Conservation (phyloP, 176 grass and related monocot genomes). For the Coix lacrymajobi region DNA sequence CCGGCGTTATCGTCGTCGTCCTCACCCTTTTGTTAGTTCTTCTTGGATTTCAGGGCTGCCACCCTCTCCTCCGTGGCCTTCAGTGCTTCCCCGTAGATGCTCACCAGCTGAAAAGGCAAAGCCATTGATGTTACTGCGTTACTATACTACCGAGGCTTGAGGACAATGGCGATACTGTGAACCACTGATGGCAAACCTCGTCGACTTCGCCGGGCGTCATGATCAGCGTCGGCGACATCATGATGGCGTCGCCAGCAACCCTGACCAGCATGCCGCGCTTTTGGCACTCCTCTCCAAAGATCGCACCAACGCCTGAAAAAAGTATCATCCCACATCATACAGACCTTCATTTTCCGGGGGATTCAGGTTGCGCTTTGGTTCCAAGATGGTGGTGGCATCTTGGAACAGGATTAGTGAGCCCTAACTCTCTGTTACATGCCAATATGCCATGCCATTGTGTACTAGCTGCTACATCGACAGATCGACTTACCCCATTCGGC, state of each 20-base stretch:
- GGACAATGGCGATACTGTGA: background rate
- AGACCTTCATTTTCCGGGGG: background rate
- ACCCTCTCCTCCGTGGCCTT: slow-evolving; percentile 71
- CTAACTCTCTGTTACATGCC: background rate
- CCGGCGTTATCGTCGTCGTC: background rate
- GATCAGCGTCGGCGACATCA: slow-evolving; percentile 86
- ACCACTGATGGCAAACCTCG: slow-evolving; percentile 46
- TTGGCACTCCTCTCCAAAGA: slow-evolving; percentile 84
- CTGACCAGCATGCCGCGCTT: slow-evolving; percentile 85
- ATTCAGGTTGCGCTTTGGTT: background rate
- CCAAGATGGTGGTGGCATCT: background rate
- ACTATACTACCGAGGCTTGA: background rate
- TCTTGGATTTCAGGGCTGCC: slow-evolving; percentile 62
- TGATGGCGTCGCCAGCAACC: slow-evolving; percentile 83
- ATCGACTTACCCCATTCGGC: slow-evolving; percentile 70
- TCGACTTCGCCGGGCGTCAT: slow-evolving; percentile 67
- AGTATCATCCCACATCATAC: background rate
- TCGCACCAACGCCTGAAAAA: slow-evolving; percentile 77
- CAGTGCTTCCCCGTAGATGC: slow-evolving; percentile 73
- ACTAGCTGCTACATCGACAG: background rate
- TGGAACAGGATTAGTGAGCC: background rate
- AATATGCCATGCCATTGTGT: background rate
- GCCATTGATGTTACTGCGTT: background rate
- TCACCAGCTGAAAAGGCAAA: slow-evolving; percentile 51
- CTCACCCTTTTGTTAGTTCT: background rate